Conservation (phyloP, 345 rosid genomes). For the Psidium friedrichsthalianum region DNA sequence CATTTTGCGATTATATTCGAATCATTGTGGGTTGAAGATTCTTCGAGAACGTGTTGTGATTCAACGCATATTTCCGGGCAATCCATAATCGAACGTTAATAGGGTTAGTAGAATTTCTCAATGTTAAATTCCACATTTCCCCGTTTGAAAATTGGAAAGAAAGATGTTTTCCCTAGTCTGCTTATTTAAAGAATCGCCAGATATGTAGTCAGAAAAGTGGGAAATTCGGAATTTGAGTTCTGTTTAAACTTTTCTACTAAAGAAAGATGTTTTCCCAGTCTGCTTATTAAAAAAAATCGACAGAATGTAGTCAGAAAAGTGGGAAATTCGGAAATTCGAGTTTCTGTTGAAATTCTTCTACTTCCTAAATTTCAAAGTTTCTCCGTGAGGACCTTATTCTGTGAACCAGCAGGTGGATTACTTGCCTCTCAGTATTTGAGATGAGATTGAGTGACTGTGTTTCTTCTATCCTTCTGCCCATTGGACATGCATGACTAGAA, state of each 20-base stretch:
- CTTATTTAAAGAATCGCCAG: neutral
- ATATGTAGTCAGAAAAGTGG: neutral
- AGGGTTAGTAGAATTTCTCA: too few species aligned
- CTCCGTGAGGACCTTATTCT: neutral
- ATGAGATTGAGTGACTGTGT: neutral
- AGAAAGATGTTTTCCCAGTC: neutral
- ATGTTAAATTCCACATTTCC: too few species aligned
- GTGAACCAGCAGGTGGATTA: neutral
- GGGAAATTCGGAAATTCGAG: neutral
- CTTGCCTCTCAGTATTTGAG: neutral
- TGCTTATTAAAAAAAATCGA: neutral
- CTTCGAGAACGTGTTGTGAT: too few species aligned
- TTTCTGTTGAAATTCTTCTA: neutral
- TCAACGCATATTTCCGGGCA: too few species aligned
- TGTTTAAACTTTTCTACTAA: neutral
- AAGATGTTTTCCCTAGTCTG: neutral
- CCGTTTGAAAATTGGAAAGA: neutral
- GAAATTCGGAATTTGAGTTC: neutral
- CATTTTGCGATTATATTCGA: too few species aligned
- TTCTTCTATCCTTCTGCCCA: neutral
- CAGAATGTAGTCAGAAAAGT: neutral
- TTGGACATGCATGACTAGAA: neutral
- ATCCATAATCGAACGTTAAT: too few species aligned
- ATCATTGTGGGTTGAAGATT: too few species aligned
- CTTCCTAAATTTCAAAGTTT: neutral